These are phyloP conservation scores for Tilletia caries DNA, from an alignment of 1,284 basidiomycete genomes.

Conservation along the genomic window DNA sequence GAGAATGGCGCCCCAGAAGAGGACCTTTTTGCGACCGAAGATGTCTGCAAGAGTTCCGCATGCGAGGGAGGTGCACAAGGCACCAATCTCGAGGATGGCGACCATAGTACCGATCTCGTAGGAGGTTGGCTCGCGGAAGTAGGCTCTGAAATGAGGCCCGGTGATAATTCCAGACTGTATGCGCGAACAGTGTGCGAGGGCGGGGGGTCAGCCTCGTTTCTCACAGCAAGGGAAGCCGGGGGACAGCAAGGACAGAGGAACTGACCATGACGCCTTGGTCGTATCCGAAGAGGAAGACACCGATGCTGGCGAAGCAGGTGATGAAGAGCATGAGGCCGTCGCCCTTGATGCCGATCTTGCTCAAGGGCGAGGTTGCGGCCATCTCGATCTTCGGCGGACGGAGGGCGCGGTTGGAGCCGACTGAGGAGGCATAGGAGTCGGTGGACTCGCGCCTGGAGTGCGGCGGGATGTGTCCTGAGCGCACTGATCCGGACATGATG, in stretches of 20 bases:
- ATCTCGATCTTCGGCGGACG: constrained; percentile 13
- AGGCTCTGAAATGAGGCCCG: constrained; percentile 77
- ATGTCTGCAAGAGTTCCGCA: constrained; percentile 83
- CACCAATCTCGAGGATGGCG: constrained; percentile 81
- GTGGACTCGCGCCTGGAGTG: constrained; percentile 13
- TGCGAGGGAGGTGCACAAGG: constrained; percentile 72
- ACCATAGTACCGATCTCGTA: constrained; percentile 69
- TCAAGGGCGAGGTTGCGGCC: constrained; percentile 33
- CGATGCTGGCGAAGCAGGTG: constrained; percentile 75
- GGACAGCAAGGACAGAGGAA: background rate
- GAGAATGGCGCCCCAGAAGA: constrained; percentile 79
- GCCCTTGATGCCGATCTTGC: constrained; percentile 43
- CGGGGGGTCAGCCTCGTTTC: constrained; percentile 52
- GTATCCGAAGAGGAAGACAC: constrained; percentile 60
- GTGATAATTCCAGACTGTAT: constrained; percentile 72
- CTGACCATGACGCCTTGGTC: constrained; percentile 51
- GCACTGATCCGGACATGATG: background rate
- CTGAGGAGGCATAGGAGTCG: background rate
- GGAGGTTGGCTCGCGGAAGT: constrained; percentile 62
- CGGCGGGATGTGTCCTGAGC: background rate
- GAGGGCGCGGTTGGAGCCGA: constrained; percentile 6
- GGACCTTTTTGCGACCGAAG: constrained; percentile 79
- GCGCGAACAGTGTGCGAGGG: constrained; percentile 34
- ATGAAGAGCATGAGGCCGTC: constrained; percentile 49
- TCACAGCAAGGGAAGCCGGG: too few relatives aligned